A percentile compares a stretch with the other conserved stretches of the same genome.
These are phyloP conservation scores for Arthrobotrys iridis DNA, from an alignment of 2,329 filamentous ascomycete species.

Conservation along the genomic window DNA sequence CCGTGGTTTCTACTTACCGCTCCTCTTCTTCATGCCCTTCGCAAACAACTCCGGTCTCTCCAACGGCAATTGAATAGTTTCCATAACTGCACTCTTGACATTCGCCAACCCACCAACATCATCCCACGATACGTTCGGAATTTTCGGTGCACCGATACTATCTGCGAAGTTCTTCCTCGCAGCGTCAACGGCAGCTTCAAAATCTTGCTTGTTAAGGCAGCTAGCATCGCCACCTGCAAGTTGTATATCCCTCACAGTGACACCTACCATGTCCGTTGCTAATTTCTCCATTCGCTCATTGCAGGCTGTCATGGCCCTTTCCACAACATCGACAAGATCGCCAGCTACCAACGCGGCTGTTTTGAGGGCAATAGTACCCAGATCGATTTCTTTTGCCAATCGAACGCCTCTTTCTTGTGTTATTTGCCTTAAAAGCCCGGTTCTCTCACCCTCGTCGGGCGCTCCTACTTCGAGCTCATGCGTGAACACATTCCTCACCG, in stretches of 20 bases:
- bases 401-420: slow-evolving; percentile 78
- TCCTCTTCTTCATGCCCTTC: slow-evolving; percentile 97
- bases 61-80: slow-evolving; percentile 93
- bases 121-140: slow-evolving; percentile 95
- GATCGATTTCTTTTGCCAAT: slow-evolving; percentile 83
- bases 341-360: slow-evolving; percentile 95
- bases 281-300: slow-evolving; percentile 78
- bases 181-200: slow-evolving; percentile 91
- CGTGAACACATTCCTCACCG: slow-evolving; percentile 85
- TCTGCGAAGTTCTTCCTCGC: slow-evolving; percentile 98
- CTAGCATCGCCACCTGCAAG: slow-evolving; percentile 84
- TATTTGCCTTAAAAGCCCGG: slow-evolving; percentile 82
- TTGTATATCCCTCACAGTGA: slow-evolving; percentile 83
- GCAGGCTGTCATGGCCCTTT: slow-evolving; percentile 83
- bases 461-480: slow-evolving; percentile 94
- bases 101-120: slow-evolving; percentile 93
- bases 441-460: slow-evolving; percentile 89
- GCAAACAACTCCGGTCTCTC: slow-evolving; percentile 93
- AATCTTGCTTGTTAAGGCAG: slow-evolving; percentile 82
- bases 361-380: slow-evolving; percentile 87
- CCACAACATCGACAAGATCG: slow-evolving; percentile 92
- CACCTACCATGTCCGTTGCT: slow-evolving; percentile 64
- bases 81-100: slow-evolving; percentile 95
- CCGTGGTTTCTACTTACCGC: slow-evolving; percentile 65
- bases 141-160: slow-evolving; percentile 95